Evolutionary conservation across 2,329 filamentous ascomycete genomes (phyloP).

Genomic region (Orbilia oligospora): DNA sequence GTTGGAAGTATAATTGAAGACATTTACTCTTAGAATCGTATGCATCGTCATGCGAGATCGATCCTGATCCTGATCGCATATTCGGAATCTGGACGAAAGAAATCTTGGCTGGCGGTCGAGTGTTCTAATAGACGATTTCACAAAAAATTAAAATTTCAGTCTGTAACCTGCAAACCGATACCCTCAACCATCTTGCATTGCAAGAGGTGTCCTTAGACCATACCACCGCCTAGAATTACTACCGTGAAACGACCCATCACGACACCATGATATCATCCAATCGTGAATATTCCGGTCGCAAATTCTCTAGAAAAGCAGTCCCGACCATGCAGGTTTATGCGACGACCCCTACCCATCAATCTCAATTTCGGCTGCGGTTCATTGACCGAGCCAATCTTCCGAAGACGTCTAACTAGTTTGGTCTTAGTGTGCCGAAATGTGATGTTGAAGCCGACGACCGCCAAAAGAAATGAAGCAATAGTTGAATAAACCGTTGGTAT

Average conservation of each 20-base stretch:
- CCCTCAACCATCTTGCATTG: too few relatives aligned
- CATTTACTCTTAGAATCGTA: too few relatives aligned
- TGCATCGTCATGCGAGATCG: slow-evolving; percentile 12
- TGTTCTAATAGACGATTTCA: not conserved
- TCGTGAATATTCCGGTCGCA: not conserved
- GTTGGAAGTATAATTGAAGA: too few relatives aligned
- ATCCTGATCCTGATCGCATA: slow-evolving; percentile 13
- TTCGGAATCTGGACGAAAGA: slow-evolving; percentile 10
- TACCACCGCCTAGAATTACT: not conserved
- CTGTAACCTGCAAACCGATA: too few relatives aligned
- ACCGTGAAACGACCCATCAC: not conserved
- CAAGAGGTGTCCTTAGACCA: not conserved
- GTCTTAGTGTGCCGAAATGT: slow-evolving; percentile 16
- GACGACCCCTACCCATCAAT: slow-evolving; percentile 14
- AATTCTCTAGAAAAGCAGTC: not conserved
- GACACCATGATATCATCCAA: slow-evolving; percentile 15
- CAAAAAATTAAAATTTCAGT: too few relatives aligned
- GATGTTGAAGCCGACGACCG: slow-evolving; percentile 2
- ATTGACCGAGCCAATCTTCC: slow-evolving; percentile 6
- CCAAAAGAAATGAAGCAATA: not conserved
- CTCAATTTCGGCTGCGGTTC: slow-evolving; percentile 9
- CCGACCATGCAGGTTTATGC: slow-evolving; percentile 26
- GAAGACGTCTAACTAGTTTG: not conserved
- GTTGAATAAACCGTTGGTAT: not conserved
- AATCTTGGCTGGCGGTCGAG: not conserved